Evolutionary conservation across 2,329 filamentous ascomycete species (phyloP).

Genomic region (Nothopassalora personata): DNA sequence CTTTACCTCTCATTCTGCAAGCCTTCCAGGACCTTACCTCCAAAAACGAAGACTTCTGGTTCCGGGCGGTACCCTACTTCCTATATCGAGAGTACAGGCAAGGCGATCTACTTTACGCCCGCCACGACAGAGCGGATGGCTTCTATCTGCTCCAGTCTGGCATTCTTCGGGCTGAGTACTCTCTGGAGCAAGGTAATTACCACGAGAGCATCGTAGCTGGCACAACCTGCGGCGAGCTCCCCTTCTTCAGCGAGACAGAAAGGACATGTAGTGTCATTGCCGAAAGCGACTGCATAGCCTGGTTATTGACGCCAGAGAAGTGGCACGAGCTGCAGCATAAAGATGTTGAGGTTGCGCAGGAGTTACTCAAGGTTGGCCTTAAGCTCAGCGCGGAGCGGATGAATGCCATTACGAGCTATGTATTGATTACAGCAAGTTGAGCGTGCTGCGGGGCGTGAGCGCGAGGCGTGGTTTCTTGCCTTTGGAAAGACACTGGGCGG

Average conservation of each 20-base stretch:
- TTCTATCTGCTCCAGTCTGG: slow-evolving; percentile 91
- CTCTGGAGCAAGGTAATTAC: slow-evolving; percentile 80
- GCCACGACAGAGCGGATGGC: slow-evolving; percentile 67
- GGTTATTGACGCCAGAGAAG: slow-evolving; percentile 66
- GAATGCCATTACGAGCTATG: slow-evolving; percentile 57
- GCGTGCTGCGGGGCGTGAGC: not conserved
- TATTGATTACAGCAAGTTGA: slow-evolving; percentile 39
- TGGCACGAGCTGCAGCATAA: slow-evolving; percentile 70
- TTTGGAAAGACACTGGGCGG: not conserved
- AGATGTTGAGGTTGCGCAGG: slow-evolving; percentile 71
- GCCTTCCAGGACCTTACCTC: slow-evolving; percentile 86
- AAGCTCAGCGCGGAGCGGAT: slow-evolving; percentile 94
- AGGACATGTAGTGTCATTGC: slow-evolving; percentile 82
- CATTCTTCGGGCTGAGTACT: slow-evolving; percentile 83
- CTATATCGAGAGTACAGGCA: slow-evolving; percentile 59
- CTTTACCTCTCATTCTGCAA: slow-evolving; percentile 84
- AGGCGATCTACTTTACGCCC: slow-evolving; percentile 69
- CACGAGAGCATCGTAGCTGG: slow-evolving; percentile 91
- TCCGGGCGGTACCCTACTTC: slow-evolving; percentile 72
- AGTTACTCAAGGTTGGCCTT: slow-evolving; percentile 79
- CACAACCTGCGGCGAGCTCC: slow-evolving; percentile 90
- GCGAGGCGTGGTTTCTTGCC: too few relatives aligned
- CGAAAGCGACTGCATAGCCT: slow-evolving; percentile 65
- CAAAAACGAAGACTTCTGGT: slow-evolving; percentile 95
- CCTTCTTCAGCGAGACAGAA: slow-evolving; percentile 88